A percentile compares a stretch with the other conserved stretches of the same genome.
Conservation (phyloP, 768 basidiomycete species). For the Naematelia aurantialba region DNA sequence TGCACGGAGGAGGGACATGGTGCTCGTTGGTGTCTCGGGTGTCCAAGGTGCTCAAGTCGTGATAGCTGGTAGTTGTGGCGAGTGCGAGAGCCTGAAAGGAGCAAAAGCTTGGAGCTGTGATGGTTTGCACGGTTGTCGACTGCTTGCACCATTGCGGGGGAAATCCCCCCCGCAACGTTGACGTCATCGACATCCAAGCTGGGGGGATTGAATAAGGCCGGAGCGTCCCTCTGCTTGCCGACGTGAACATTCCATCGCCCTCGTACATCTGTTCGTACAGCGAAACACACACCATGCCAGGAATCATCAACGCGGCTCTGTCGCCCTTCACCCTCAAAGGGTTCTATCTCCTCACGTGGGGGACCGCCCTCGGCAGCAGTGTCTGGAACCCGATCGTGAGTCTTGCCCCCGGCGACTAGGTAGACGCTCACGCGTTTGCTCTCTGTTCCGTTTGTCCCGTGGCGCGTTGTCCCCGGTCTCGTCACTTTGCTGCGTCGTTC, state of each 20-base stretch:
- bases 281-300: slow-evolving; percentile 18
- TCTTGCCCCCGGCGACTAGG: too few species aligned
- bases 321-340: slow-evolving; percentile 44
- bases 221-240: background rate
- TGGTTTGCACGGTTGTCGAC: background rate
- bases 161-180: background rate
- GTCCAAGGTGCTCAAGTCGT: too few species aligned
- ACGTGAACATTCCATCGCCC: background rate
- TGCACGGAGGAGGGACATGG: slow-evolving; percentile 22
- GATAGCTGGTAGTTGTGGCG: background rate
- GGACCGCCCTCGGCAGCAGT: slow-evolving; percentile 39
- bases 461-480: too few species aligned
- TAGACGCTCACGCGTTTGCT: too few species aligned
- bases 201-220: too few species aligned
- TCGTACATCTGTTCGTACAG: background rate
- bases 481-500: too few species aligned
- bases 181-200: slow-evolving; percentile 3
- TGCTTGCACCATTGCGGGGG: background rate
- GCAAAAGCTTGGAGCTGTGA: background rate
- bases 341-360: slow-evolving; percentile 47
- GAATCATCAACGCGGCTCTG: slow-evolving; percentile 29
- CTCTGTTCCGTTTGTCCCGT: too few species aligned
- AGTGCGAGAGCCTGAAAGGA: background rate
- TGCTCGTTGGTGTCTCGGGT: too few species aligned
- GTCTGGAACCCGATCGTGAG: slow-evolving; percentile 42